Base-by-base conservation (phyloP, 2,329 filamentous ascomycete genomes). In the Colletotrichum phormii region DNA sequence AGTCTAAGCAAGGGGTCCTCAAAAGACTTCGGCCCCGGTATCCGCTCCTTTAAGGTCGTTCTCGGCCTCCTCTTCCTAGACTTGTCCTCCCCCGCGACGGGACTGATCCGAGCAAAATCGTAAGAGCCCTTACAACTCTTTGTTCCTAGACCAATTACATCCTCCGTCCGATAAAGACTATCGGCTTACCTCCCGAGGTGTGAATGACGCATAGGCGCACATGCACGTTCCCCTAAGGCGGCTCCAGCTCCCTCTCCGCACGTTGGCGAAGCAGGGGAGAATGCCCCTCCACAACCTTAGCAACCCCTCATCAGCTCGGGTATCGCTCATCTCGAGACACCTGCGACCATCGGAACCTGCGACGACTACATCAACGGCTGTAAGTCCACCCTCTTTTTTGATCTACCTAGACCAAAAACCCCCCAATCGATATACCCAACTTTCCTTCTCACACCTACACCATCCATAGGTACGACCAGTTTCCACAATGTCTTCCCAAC, bases 401-500 rank as follows among this genome's bases (percentile, higher is more conserved):
- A 9, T 9, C 46, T 18, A 24, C 12, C 6, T 15, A 31, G 26
- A 13, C 24, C 22, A 26, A 4, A 42, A 3, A 5, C 37, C 4
- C 51, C 31, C 13, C 53, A 46, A 57, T 61, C 33, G 62, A 71
- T 33, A n/a, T 18, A 2, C 33, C 26, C 22, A 46, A 64, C 31
- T 46, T 57, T 59, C 67, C 61, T 53, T 57, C 63, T 72, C 65
- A 66, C 72, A 62, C 61, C 33, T 33, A 64, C n/a, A 37, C 24
- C 15, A 46, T 24, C 33, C 37, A 29, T 51, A 69, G 64, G 67
- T 42, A 53, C 62, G 74, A 31, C 65, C 63, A 13, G 26, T 64
- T 18, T 73, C 76, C 80, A 86, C 80, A 66, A 92, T 92, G 90
- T 91, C 90, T 77, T 87, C 86, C 72, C 90, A 92, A 78, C 86